A percentile compares a stretch with the other conserved stretches of the same genome.
Conservation (phyloP, 108 stramenopile genomes). For the Cyclotella cryptica region DNA sequence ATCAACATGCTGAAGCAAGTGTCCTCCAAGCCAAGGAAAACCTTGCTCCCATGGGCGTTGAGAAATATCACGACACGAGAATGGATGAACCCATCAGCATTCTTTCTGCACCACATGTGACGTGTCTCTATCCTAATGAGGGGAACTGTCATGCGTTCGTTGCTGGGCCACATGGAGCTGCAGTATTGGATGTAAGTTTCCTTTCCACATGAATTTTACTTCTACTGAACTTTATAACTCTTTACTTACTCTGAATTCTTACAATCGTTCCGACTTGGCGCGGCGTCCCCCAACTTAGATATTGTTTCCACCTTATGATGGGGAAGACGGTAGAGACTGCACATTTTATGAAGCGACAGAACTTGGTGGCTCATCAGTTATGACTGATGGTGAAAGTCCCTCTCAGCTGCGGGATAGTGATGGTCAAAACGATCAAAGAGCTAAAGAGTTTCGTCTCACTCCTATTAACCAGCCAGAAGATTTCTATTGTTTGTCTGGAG, state of each 20-base stretch:
- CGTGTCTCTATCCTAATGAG: constrained; percentile 77
- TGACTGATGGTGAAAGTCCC: not conserved
- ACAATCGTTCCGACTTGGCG: not conserved
- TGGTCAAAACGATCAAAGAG: constrained; percentile 30
- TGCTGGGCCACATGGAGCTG: constrained; percentile 89
- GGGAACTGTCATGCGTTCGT: constrained; percentile 94
- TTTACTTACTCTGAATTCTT: not conserved
- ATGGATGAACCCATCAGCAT: not conserved
- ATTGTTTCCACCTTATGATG: constrained; percentile 93
- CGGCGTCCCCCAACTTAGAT: constrained; percentile 29
- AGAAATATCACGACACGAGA: not conserved
- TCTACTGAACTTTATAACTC: too few species aligned
- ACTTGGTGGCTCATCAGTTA: constrained; percentile 13
- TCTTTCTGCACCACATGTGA: constrained; percentile 74
- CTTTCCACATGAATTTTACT: not conserved
- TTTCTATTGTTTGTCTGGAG: constrained; percentile 84
- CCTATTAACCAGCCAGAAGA: constrained; percentile 83
- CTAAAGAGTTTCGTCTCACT: constrained; percentile 48
- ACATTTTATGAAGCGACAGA: constrained; percentile 84
- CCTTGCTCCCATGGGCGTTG: constrained; percentile 27
- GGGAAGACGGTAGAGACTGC: constrained; percentile 84
- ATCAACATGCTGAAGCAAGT: not conserved
- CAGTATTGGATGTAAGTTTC: constrained; percentile 77
- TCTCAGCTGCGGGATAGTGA: not conserved
- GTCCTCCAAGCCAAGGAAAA: constrained; percentile 34